These are phyloP conservation scores for Apiospora marii DNA, from an alignment of 2,329 filamentous ascomycete species.

Conservation along the genomic window DNA sequence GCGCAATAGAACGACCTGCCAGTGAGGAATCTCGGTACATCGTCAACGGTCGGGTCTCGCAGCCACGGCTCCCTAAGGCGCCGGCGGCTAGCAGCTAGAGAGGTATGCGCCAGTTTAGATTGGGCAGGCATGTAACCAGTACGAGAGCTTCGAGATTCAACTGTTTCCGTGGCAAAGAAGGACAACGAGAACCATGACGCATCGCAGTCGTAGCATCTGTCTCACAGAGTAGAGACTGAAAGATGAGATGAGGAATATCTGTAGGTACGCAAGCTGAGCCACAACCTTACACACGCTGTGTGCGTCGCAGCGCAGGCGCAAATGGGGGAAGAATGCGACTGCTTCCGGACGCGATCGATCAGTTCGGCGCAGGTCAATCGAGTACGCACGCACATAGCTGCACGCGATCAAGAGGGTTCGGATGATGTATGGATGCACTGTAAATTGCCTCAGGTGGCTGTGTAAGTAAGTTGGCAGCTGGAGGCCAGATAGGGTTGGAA, in stretches of 20 bases:
- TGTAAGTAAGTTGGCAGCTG: neutral
- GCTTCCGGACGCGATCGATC: neutral
- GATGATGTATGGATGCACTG: slow-evolving; percentile 1
- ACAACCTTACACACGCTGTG: neutral
- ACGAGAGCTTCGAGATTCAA: neutral
- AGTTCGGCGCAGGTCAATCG: neutral
- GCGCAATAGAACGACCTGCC: neutral
- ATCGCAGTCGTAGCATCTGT: neutral
- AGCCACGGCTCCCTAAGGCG: neutral
- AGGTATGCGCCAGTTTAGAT: neutral
- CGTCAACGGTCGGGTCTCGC: neutral
- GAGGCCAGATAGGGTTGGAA: neutral
- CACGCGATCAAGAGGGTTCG: neutral
- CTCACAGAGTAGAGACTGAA: neutral
- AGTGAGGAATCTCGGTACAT: slow-evolving; percentile 13
- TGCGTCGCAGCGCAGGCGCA: neutral
- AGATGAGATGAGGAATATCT: neutral
- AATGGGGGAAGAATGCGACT: neutral
- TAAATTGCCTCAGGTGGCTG: slow-evolving; percentile 10
- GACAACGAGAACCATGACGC: slow-evolving; percentile 5
- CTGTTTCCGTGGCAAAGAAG: neutral
- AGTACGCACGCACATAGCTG: neutral
- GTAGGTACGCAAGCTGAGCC: neutral
- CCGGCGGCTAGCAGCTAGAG: neutral
- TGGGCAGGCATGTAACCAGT: neutral